These are phyloP conservation scores for Clathrus columnatus DNA, from an alignment of 768 basidiomycete genomes.

Conservation along the genomic window DNA sequence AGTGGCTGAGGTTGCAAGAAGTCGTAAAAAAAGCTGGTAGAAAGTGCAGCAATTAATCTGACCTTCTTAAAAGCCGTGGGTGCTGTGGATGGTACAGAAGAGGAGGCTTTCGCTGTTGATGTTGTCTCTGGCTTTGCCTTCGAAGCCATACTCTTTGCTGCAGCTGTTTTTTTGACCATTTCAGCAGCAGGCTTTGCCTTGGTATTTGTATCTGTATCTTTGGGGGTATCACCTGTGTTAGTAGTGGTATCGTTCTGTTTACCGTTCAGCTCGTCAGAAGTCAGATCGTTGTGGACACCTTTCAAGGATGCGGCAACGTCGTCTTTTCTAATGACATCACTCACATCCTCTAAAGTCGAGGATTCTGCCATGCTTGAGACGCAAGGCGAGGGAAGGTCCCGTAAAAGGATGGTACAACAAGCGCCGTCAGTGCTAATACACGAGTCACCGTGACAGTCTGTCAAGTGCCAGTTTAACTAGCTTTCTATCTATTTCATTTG, in stretches of 20 bases:
- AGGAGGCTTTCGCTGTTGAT: background rate
- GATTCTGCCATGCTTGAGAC: background rate
- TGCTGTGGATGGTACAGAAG: background rate
- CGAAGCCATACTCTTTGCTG: constrained; percentile 24
- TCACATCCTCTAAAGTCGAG: constrained; percentile 1
- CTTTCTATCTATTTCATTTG: no score
- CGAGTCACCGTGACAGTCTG: background rate
- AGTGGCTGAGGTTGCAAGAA: constrained; percentile 11
- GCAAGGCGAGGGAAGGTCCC: background rate
- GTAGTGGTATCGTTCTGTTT: constrained; percentile 13
- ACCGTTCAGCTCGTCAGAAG: background rate
- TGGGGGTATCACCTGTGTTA: constrained; percentile 32
- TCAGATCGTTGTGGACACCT: background rate
- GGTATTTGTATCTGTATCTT: constrained; percentile 26
- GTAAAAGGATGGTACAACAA: background rate
- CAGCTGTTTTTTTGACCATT: constrained; percentile 26
- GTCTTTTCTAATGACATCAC: background rate
- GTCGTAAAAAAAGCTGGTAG: constrained; percentile 19
- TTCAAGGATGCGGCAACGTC: background rate
- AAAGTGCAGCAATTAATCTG: constrained; percentile 16
- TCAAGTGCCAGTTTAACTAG: background rate
- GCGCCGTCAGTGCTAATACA: background rate
- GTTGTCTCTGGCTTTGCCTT: constrained; percentile 7
- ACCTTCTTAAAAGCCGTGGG: constrained; percentile 61
- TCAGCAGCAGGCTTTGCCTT: constrained; percentile 25